Evolutionary conservation across 2,329 filamentous ascomycete genomes (phyloP).

Genomic region (Xylariaceae sp.): DNA sequence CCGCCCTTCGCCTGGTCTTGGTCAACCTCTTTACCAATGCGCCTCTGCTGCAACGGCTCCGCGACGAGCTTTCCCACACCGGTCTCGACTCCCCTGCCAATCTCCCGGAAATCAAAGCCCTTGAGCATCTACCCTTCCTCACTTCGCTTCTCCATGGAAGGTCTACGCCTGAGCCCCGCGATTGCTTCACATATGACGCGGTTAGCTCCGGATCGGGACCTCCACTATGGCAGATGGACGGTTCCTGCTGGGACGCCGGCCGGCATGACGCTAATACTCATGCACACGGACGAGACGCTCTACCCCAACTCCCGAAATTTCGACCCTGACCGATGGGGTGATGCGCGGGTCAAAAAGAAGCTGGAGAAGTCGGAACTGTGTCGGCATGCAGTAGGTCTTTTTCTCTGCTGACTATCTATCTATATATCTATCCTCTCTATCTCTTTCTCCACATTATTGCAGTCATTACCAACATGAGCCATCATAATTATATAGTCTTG

Average conservation of each 20-base stretch:
- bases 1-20: not conserved
- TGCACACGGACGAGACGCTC: constrained; percentile 5
- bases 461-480: not conserved
- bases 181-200: not conserved
- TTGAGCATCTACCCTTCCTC: not conserved
- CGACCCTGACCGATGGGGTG: constrained; percentile 5
- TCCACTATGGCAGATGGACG: not conserved
- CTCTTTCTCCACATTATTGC: too few species aligned
- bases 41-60: not conserved
- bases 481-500: not conserved
- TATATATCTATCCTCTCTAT: not conserved
- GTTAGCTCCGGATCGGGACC: constrained; percentile 3
- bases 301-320: constrained; percentile 4
- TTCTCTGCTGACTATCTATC: not conserved
- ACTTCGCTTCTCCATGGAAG: constrained; percentile 1
- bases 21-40: not conserved
- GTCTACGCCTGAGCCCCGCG: constrained; percentile 2
- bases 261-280: constrained; percentile 7
- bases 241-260: constrained; percentile 9
- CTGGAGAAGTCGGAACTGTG: constrained; percentile 2
- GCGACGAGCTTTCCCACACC: not conserved
- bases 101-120: not conserved
- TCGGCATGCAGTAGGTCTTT: constrained; percentile 8
- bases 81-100: not conserved
- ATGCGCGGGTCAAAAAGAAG: not conserved